A percentile compares a stretch with the other conserved stretches of the same genome.
Evolutionary conservation across 2,329 filamentous ascomycete genomes (phyloP).

Genomic region (Akanthomyces dipterigenus): DNA sequence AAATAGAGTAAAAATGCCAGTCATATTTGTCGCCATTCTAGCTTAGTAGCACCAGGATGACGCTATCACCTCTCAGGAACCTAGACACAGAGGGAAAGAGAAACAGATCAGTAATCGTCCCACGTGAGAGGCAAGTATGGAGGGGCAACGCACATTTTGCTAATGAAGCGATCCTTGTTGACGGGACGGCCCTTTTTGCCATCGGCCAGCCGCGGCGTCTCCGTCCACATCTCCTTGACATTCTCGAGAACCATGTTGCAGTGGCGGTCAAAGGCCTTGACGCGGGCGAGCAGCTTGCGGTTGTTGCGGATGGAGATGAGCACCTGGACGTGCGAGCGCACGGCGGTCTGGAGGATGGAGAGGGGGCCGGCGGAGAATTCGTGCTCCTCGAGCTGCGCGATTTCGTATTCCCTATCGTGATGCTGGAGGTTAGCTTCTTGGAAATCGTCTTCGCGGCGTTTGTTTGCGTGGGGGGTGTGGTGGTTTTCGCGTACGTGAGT

Average conservation of each 20-base stretch:
- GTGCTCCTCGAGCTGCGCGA: conserved; percentile 60
- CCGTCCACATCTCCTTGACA: conserved; percentile 96
- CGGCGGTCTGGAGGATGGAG: conserved; percentile 93
- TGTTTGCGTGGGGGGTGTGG: conserved; percentile 15
- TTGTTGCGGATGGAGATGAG: conserved; percentile 98
- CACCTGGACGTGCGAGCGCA: conserved; percentile 89
- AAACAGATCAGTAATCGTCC: neutral
- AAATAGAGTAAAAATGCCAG: conserved; percentile 15
- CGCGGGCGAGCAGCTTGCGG: conserved; percentile 90
- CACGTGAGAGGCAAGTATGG: neutral
- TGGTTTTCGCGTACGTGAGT: conserved; percentile 66
- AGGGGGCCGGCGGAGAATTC: conserved; percentile 52
- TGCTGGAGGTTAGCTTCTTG: conserved; percentile 1
- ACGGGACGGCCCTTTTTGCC: conserved; percentile 86
- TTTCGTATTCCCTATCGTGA: conserved; percentile 72
- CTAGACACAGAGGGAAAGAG: conserved; percentile 34
- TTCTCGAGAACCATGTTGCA: conserved; percentile 99
- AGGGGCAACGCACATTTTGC: conserved; percentile 69
- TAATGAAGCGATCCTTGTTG: conserved; percentile 97
- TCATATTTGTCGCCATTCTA: conserved; percentile 28
- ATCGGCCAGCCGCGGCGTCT: conserved; percentile 73
- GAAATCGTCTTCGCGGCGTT: neutral
- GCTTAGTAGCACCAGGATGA: conserved; percentile 80
- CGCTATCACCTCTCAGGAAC: conserved; percentile 81
- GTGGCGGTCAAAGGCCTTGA: conserved; percentile 97